phyloP scores from a whole-genome alignment of 805 yeast genomes.

The Komagataella pseudopastoris region DNA sequence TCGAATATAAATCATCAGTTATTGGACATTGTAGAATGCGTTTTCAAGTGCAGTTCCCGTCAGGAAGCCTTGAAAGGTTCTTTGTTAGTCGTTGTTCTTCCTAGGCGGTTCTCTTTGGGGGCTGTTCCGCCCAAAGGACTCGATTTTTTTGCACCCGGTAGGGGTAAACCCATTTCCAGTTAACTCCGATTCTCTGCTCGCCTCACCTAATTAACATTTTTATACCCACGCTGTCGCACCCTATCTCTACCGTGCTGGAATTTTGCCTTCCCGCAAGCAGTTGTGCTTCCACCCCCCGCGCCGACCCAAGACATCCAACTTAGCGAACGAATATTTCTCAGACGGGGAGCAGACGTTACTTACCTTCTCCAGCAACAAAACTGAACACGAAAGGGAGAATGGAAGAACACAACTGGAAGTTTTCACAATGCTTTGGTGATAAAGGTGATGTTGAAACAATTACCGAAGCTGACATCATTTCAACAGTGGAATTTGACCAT shows the following conservation, averaged over 20 bases:
- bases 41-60: neutral
- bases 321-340: neutral
- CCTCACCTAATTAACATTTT: too few species aligned
- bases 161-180: neutral
- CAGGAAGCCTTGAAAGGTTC: neutral
- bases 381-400: conserved; percentile 5
- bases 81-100: neutral
- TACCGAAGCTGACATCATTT: conserved; percentile 93
- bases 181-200: too few species aligned
- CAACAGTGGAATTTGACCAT: conserved; percentile 92
- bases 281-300: neutral
- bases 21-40: neutral
- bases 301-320: neutral
- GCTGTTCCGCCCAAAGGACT: neutral
- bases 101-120: neutral
- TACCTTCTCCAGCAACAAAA: neutral
- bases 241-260: neutral
- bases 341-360: neutral
- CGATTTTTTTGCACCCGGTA: neutral
- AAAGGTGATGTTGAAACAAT: conserved; percentile 93
- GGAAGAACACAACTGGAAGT: conserved; percentile 48
- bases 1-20: neutral
- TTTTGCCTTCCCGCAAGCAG: neutral
- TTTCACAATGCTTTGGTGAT: conserved; percentile 97
- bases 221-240: neutral